These are phyloP conservation scores for Antitrichia curtipendula DNA, from an alignment of 225 moss, liverwort and hornwort genomes.

Conservation along the genomic window DNA sequence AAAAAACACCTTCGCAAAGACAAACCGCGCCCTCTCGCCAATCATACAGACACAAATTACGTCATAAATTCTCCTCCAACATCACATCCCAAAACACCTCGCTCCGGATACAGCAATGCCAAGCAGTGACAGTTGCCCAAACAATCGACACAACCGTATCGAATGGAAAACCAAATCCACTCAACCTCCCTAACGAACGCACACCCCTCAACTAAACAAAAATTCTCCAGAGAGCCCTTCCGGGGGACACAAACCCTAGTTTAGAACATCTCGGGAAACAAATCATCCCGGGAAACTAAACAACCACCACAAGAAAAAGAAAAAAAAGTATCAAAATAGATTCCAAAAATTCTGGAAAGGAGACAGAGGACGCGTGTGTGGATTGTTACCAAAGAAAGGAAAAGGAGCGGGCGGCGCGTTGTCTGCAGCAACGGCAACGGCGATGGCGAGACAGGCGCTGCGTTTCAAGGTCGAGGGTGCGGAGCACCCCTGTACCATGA, in stretches of 20 bases:
- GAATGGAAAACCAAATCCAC: background rate
- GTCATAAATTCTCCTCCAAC: background rate
- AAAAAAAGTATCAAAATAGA: background rate
- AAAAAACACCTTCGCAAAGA: background rate
- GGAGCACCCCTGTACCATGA: background rate
- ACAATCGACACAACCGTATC: background rate
- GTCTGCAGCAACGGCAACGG: background rate
- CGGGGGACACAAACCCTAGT: constrained; percentile 1
- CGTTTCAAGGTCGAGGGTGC: background rate
- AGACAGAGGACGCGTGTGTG: background rate
- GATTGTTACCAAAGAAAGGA: background rate
- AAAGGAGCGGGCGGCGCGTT: background rate
- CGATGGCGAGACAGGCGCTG: background rate
- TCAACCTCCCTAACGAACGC: background rate
- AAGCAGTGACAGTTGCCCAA: background rate
- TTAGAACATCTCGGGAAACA: background rate
- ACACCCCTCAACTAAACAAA: background rate
- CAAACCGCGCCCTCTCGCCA: background rate
- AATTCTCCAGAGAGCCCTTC: background rate
- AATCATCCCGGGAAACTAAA: background rate
- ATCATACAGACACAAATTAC: background rate
- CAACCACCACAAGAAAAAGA: background rate
- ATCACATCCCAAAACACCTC: background rate
- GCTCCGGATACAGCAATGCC: background rate
- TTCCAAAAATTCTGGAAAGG: background rate